Evolutionary conservation across 1,284 basidiomycete species (phyloP).

Genomic region (Malassezia brasiliensis): DNA sequence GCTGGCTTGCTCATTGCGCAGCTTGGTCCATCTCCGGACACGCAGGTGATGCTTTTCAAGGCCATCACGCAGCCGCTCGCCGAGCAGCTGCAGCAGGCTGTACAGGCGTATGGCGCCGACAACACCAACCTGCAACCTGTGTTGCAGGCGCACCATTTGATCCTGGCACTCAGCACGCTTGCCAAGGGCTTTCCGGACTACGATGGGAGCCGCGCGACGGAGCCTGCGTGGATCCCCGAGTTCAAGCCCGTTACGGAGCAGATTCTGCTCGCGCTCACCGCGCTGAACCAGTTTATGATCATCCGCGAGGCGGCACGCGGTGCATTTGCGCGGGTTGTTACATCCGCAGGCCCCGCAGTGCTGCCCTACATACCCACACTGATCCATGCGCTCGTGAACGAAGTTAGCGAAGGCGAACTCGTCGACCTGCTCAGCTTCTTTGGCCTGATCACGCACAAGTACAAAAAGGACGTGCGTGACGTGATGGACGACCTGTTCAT

Average conservation of each 20-base stretch:
- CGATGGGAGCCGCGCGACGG: conserved; percentile 49
- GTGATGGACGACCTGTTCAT: conserved; percentile 84
- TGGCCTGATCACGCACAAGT: conserved; percentile 75
- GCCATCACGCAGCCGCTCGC: conserved; percentile 73
- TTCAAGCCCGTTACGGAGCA: conserved; percentile 82
- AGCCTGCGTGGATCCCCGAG: conserved; percentile 66
- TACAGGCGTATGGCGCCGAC: conserved; percentile 52
- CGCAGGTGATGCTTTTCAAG: conserved; percentile 58
- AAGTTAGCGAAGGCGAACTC: conserved; percentile 84
- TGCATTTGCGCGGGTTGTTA: conserved; percentile 81
- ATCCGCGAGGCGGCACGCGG: conserved; percentile 79
- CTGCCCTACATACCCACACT: conserved; percentile 65
- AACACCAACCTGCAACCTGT: conserved; percentile 60
- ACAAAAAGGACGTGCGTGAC: conserved; percentile 73
- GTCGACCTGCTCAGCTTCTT: conserved; percentile 95
- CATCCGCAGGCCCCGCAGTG: conserved; percentile 72
- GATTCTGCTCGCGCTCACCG: conserved; percentile 74
- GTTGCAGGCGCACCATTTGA: conserved; percentile 83
- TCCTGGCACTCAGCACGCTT: conserved; percentile 87
- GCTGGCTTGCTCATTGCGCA: conserved; percentile 74
- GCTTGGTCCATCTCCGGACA: conserved; percentile 59
- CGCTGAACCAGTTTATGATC: conserved; percentile 75
- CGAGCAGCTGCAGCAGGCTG: conserved; percentile 62
- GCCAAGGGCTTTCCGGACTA: conserved; percentile 83
- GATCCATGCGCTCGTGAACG: conserved; percentile 75